Evolutionary conservation across 2,329 filamentous ascomycete species (phyloP).

Genomic region (Tolypocladium amazonense): DNA sequence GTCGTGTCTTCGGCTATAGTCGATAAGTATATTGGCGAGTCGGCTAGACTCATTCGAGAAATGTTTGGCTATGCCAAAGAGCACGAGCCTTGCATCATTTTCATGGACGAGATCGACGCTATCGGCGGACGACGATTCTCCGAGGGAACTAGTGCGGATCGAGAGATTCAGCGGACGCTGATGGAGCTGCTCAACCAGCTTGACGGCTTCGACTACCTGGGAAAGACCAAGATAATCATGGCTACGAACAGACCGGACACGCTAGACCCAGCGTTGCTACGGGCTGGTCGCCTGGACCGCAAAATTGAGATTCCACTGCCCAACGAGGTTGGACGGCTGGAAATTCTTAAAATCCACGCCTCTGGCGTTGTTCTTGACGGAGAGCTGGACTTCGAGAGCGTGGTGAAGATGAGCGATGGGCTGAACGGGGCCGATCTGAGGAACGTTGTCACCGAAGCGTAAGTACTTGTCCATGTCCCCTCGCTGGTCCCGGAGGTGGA

Average conservation of each 20-base stretch:
- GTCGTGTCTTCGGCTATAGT: conserved; percentile 98
- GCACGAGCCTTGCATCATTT: conserved; percentile 98
- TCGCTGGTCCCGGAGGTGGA: too few relatives aligned
- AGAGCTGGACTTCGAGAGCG: conserved; percentile 96
- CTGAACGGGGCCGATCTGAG: conserved; percentile 95
- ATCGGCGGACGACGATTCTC: conserved; percentile 95
- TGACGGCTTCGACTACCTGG: conserved; percentile 97
- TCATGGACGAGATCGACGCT: conserved; percentile 99
- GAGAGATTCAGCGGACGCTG: conserved; percentile 94
- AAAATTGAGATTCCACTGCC: conserved; percentile 98
- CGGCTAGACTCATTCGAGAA: conserved; percentile 89
- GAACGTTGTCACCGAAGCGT: conserved; percentile 98
- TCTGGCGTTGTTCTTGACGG: conserved; percentile 79
- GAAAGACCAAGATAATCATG: conserved; percentile 99
- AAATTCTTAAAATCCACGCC: conserved; percentile 97
- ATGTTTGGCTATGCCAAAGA: conserved; percentile 99
- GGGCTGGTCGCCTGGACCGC: conserved; percentile 85
- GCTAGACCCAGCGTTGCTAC: conserved; percentile 81
- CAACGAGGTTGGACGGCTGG: conserved; percentile 90
- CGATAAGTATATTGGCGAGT: conserved; percentile 99
- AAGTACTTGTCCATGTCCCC: conserved; percentile 30
- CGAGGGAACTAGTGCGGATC: conserved; percentile 92
- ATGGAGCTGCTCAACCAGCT: conserved; percentile 99
- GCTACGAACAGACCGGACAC: conserved; percentile 96
- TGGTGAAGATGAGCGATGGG: conserved; percentile 99